phyloP scores from a whole-genome alignment of 129 eudicot genomes.

The Tagetes erecta region DNA sequence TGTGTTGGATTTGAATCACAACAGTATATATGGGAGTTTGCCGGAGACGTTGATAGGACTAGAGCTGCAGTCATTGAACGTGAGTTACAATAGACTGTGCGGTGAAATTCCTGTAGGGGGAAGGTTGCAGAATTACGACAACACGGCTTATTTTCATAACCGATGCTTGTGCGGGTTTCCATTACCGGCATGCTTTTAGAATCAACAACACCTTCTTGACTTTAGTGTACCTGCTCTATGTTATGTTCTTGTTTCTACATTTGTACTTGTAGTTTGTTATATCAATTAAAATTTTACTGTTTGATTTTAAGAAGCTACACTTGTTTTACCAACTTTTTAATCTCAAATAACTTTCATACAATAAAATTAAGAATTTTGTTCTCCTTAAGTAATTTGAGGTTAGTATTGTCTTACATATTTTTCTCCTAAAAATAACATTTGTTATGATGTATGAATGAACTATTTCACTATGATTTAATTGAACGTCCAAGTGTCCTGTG shows the following conservation, averaged over 20 bases:
- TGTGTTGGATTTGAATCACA: constrained; percentile 50
- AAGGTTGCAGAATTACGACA: constrained; percentile 29
- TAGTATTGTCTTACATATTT: no score
- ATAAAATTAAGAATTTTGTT: no score
- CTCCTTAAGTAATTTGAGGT: no score
- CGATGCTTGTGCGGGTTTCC: constrained; percentile 46
- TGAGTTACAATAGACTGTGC: constrained; percentile 49
- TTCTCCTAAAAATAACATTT: no score
- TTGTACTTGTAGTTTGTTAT: constrained; percentile 16
- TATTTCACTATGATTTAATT: no score
- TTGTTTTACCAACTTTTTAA: no score
- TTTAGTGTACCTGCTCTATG: not conserved
- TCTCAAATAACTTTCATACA: no score
- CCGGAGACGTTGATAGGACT: constrained; percentile 36
- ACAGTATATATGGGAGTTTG: constrained; percentile 48
- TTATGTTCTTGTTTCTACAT: not conserved
- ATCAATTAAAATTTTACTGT: no score
- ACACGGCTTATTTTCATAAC: constrained; percentile 38
- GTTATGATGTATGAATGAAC: no score
- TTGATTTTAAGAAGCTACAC: no score
- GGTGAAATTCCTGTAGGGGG: constrained; percentile 49
- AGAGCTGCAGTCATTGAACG: constrained; percentile 32
- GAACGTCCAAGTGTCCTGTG: no score
- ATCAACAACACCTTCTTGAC: not conserved
- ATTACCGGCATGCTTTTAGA: constrained; percentile 34